These are phyloP conservation scores for Paecilomyces variotii DNA, from an alignment of 2,329 filamentous ascomycete genomes.

Conservation along the genomic window DNA sequence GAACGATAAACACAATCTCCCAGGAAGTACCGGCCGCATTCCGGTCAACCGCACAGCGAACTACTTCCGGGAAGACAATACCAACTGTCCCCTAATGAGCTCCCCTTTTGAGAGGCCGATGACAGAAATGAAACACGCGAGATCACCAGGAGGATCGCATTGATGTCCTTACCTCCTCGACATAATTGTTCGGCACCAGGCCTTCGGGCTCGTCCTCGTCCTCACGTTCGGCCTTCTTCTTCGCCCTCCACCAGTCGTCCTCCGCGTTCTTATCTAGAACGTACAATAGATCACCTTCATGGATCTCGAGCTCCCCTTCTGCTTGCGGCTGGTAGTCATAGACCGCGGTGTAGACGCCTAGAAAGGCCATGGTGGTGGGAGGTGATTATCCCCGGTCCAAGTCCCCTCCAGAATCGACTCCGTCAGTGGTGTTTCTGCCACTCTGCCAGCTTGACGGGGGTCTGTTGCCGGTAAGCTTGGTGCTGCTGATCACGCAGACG, in stretches of 20 bases:
- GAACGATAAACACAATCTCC: neutral
- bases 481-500: neutral
- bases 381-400: neutral
- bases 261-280: slow-evolving; percentile 72
- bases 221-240: slow-evolving; percentile 75
- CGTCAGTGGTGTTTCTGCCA: neutral
- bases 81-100: neutral
- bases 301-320: slow-evolving; percentile 75
- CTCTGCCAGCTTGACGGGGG: neutral
- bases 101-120: neutral
- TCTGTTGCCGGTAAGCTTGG: neutral
- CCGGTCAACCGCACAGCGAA: neutral
- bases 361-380: slow-evolving; percentile 64
- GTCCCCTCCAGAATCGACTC: neutral
- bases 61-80: neutral
- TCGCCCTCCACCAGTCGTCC: slow-evolving; percentile 91
- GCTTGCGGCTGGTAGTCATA: slow-evolving; percentile 89
- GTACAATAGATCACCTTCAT: slow-evolving; percentile 82
- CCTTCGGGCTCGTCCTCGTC: slow-evolving; percentile 89
- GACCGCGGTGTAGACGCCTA: slow-evolving; percentile 81
- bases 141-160: neutral
- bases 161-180: slow-evolving; percentile 66
- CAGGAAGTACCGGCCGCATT: neutral
- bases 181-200: slow-evolving; percentile 87
- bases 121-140: neutral